A percentile compares a stretch with the other conserved stretches of the same genome.
Conservation (phyloP, 257 asterid genomes). For the Hygrophila difformis region DNA sequence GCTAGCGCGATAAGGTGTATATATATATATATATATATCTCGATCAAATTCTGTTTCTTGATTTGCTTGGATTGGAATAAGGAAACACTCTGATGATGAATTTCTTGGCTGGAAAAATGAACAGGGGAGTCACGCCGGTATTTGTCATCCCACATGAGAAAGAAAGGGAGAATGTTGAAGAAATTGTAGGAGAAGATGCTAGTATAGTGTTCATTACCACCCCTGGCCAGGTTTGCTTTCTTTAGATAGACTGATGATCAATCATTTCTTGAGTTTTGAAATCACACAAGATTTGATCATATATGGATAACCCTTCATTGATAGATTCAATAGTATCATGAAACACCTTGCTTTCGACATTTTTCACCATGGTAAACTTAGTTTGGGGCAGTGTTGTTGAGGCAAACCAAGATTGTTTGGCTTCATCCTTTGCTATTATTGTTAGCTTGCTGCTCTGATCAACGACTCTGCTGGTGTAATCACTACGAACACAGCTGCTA, state of each 20-base stretch:
- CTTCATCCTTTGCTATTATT: conserved; percentile 2
- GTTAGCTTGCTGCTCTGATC: conserved; percentile 72
- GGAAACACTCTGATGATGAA: neutral
- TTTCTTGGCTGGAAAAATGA: conserved; percentile 11
- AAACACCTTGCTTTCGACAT: too few species aligned
- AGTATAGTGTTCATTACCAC: conserved; percentile 78
- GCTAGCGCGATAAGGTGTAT: conserved; percentile 61
- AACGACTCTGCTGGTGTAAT: conserved; percentile 85
- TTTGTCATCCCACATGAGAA: conserved; percentile 86
- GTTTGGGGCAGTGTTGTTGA: neutral
- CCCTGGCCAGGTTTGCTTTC: conserved; percentile 67
- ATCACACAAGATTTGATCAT: neutral
- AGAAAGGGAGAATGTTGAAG: conserved; percentile 65
- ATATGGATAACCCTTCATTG: too few species aligned
- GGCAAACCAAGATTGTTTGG: neutral
- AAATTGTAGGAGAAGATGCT: conserved; percentile 60
- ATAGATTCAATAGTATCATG: too few species aligned
- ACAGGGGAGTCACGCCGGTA: conserved; percentile 64
- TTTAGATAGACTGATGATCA: neutral
- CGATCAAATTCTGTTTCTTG: too few species aligned
- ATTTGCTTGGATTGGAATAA: too few species aligned
- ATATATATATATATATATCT: too few species aligned
- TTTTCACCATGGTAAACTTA: too few species aligned
- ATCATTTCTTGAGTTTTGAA: too few species aligned
- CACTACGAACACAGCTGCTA: conserved; percentile 73